A percentile compares a stretch with the other conserved stretches of the same genome.
Conservation (phyloP, 2,329 filamentous ascomycete species). For the Fusarium sp. region DNA sequence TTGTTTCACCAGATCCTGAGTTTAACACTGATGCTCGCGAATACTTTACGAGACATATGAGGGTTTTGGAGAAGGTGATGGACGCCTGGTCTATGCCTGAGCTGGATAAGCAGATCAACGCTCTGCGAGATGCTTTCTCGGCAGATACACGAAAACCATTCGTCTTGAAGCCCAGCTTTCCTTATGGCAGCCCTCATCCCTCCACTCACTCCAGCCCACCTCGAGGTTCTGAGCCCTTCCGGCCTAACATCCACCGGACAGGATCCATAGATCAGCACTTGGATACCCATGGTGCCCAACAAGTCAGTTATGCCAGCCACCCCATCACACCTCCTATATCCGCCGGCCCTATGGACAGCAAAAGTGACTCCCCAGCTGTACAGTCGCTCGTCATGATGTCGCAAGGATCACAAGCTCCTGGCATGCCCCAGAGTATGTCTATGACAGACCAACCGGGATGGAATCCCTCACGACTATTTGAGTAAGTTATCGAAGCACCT, state of each 20-base stretch:
- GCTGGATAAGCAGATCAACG: constrained; percentile 89
- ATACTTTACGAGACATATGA: constrained; percentile 94
- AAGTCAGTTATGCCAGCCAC: constrained; percentile 77
- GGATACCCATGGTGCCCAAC: constrained; percentile 64
- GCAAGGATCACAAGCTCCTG: constrained; percentile 67
- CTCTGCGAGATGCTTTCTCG: constrained; percentile 90
- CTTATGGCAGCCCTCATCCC: constrained; percentile 82
- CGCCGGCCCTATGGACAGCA: constrained; percentile 76
- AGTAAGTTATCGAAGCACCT: constrained; percentile 71
- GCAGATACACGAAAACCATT: constrained; percentile 87
- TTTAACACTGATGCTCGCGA: constrained; percentile 86
- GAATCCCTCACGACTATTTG: constrained; percentile 91
- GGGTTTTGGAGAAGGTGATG: constrained; percentile 88
- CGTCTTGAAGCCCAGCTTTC: constrained; percentile 87
- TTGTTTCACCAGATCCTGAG: constrained; percentile 92
- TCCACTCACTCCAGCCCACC: constrained; percentile 74
- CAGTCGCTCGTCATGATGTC: constrained; percentile 80
- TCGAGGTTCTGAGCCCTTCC: constrained; percentile 64
- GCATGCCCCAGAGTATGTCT: constrained; percentile 67
- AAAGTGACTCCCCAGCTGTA: constrained; percentile 80
- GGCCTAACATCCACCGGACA: constrained; percentile 59
- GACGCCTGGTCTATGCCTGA: constrained; percentile 88
- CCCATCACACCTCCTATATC: constrained; percentile 87
- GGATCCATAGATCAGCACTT: constrained; percentile 68
- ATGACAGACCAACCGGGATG: constrained; percentile 76